A percentile compares a stretch with the other conserved stretches of the same genome.
phyloP scores from a whole-genome alignment of 2,329 filamentous ascomycete genomes.

The Stemphylium lycopersici region DNA sequence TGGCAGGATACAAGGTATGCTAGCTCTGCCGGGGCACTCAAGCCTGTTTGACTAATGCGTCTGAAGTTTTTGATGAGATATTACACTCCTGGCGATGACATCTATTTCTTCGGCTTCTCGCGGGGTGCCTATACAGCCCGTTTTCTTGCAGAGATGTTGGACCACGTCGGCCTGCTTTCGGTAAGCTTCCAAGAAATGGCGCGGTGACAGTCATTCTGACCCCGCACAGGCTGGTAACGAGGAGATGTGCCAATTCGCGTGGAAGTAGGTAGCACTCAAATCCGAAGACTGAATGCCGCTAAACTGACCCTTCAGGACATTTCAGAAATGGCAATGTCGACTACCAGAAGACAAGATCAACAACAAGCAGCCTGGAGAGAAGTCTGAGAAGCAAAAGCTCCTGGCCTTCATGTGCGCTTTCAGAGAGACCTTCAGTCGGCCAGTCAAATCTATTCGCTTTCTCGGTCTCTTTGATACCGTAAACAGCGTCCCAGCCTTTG shows the following conservation, averaged over 20 bases:
- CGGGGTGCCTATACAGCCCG: slow-evolving; percentile 59
- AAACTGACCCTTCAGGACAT: slow-evolving; percentile 54
- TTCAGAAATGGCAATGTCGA: slow-evolving; percentile 73
- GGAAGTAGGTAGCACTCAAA: slow-evolving; percentile 60
- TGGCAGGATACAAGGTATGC: slow-evolving; percentile 80
- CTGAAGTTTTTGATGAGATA: slow-evolving; percentile 56
- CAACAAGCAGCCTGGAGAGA: slow-evolving; percentile 49
- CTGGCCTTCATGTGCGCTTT: slow-evolving; percentile 80
- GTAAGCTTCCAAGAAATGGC: slow-evolving; percentile 18
- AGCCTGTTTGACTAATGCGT: not conserved
- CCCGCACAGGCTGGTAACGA: slow-evolving; percentile 72
- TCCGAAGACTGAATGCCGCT: not conserved
- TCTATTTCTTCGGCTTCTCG: slow-evolving; percentile 58
- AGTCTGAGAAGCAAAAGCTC: slow-evolving; percentile 64
- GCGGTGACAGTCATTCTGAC: not conserved
- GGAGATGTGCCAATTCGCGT: slow-evolving; percentile 82
- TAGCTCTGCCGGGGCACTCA: not conserved
- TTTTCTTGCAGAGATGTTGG: slow-evolving; percentile 77
- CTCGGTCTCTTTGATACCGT: slow-evolving; percentile 83
- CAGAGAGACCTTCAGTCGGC: slow-evolving; percentile 78
- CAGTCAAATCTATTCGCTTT: slow-evolving; percentile 75
- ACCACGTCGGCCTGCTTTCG: slow-evolving; percentile 78
- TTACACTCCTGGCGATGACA: slow-evolving; percentile 55
- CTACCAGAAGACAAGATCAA: slow-evolving; percentile 34
- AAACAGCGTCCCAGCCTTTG: slow-evolving; percentile 79